Conservation (phyloP, 2,329 filamentous ascomycete species). For the Fusarium fujikuroi region DNA sequence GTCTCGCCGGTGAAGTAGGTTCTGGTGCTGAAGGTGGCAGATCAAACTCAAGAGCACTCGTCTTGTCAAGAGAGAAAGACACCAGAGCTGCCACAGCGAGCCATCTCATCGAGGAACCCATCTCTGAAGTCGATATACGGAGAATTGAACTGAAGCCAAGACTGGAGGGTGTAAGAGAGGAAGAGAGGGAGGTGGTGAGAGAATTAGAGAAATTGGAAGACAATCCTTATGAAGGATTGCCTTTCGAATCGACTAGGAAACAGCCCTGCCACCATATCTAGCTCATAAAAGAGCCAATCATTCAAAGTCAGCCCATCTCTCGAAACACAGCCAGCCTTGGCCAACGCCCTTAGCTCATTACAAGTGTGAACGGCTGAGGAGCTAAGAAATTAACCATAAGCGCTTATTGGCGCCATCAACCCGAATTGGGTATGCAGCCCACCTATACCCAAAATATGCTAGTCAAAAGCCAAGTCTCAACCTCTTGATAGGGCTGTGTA, state of each 20-base stretch:
- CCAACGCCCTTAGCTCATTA: neutral
- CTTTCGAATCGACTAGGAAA: neutral
- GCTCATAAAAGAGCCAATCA: slow-evolving; percentile 1
- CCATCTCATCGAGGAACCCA: slow-evolving; percentile 26
- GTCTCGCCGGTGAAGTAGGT: slow-evolving; percentile 10
- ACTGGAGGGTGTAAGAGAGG: neutral
- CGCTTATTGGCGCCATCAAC: slow-evolving; percentile 7
- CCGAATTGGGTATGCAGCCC: neutral
- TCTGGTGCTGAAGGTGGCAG: slow-evolving; percentile 21
- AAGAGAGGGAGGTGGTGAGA: neutral
- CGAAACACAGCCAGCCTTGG: slow-evolving; percentile 12
- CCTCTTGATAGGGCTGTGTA: neutral
- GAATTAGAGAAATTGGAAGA: neutral
- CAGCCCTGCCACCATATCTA: slow-evolving; percentile 10
- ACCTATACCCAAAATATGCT: neutral
- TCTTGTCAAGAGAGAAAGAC: slow-evolving; percentile 12
- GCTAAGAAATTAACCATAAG: slow-evolving; percentile 6
- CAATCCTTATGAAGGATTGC: neutral
- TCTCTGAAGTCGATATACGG: neutral
- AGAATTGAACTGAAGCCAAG: neutral
- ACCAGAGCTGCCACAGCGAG: slow-evolving; percentile 13
- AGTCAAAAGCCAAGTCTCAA: neutral
- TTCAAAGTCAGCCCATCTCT: neutral
- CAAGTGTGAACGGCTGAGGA: neutral
- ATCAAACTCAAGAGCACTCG: slow-evolving; percentile 16